Evolutionary conservation across 495 filamentous ascomycete genomes (phyloP), one percentile per base, ranked within the genome.

Genomic region (Chaetomidium leptoderma): DNA sequence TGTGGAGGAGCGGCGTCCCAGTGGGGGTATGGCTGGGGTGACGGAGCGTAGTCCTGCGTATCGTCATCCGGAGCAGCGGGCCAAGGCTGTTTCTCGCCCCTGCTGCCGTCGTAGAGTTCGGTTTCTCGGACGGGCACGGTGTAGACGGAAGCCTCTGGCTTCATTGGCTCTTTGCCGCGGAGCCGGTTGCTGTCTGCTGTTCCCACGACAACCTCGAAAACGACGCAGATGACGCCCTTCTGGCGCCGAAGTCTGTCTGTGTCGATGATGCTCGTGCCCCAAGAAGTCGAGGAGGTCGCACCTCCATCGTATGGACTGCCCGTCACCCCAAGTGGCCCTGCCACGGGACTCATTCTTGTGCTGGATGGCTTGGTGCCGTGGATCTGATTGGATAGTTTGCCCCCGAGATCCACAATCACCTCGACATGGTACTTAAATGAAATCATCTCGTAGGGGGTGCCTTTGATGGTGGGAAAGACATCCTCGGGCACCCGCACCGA

Each of bases 401-500:
- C 91, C 27, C 92, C 90, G 9, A 97, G 76, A 65, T 98, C 93
- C 2, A 96, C 80, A 21, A 97, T 86, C 3, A 96, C 88, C 68
- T 98, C 93, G 24, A 96, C 81, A 62, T 88, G 89, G 66, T 98
- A 97, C 62, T 86, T 88, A 72, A 98, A 97, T 59, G 85, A 89
- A 58, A 98, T 95, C 81, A 96, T 91, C 24, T 85, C 83, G 21
- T 92, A 90, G 0, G 93, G 93, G 4, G 96, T 90, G 54, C 82
- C 85, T 13, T 82, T 86, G 58, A 98, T 97, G 7, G 92, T 95
- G 3, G 93, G 92, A 63, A 98, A 98, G 0, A 84, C 83, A 61
- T 96, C 91, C 59, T 92, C 90, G 0, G 93, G 93, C 23, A 96
- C 83, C 50, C 90, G 82, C 3, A 98, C 82, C 17, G 86, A 88